These are phyloP conservation scores for Scenedesmus sp. DNA, from an alignment of 163 green algal genomes.

Conservation along the genomic window DNA sequence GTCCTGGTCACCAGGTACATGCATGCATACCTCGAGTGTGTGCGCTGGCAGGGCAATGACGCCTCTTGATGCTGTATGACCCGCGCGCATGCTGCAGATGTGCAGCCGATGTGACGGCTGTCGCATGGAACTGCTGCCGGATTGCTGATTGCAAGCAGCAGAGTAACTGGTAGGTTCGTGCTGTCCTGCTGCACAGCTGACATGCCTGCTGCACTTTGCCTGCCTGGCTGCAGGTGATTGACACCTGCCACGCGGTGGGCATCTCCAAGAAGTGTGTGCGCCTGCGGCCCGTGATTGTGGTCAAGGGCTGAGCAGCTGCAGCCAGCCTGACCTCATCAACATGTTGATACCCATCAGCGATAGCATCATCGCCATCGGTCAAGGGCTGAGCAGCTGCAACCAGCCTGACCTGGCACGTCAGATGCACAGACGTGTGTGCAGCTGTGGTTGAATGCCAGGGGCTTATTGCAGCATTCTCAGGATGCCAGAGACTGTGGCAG, in stretches of 20 bases:
- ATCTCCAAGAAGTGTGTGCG: conserved; percentile 50
- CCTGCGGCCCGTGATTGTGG: conserved; percentile 51
- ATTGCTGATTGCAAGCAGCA: no score
- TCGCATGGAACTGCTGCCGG: no score
- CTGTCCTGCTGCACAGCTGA: neutral
- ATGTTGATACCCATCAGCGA: neutral
- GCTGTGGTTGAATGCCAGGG: neutral
- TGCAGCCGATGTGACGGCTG: no score
- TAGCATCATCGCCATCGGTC: neutral
- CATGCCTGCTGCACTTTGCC: neutral
- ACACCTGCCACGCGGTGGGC: conserved; percentile 50
- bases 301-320: conserved; percentile 47
- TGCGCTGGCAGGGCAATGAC: neutral
- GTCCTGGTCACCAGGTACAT: neutral
- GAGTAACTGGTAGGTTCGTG: neutral
- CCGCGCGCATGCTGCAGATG: no score
- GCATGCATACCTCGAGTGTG: neutral
- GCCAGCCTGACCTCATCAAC: neutral
- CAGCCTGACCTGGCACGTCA: neutral
- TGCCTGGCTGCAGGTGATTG: conserved; percentile 48
- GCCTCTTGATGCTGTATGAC: no score
- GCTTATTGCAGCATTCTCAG: neutral
- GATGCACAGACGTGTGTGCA: no score
- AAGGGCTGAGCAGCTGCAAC: conserved; percentile 43
- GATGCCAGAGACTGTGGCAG: no score